These are phyloP conservation scores for Fusarium gaditjirri DNA, from an alignment of 2,329 filamentous ascomycete genomes.

Conservation along the genomic window DNA sequence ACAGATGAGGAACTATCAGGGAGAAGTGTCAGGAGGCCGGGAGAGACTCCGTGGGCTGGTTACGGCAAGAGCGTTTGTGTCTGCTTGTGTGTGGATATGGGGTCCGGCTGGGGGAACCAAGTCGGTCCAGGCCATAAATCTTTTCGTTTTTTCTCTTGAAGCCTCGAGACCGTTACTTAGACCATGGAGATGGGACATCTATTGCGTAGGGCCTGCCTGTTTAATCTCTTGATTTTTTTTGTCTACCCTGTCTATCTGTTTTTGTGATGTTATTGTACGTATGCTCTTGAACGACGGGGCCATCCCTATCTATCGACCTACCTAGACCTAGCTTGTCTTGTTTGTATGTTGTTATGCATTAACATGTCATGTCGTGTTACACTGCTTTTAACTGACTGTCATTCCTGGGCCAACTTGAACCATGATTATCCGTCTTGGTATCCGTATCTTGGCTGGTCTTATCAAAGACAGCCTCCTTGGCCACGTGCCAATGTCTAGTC, in stretches of 20 bases:
- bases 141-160: slow-evolving; percentile 58
- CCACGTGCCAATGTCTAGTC: slow-evolving; percentile 34
- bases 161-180: slow-evolving; percentile 50
- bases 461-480: slow-evolving; percentile 7
- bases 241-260: slow-evolving; percentile 9
- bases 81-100: slow-evolving; percentile 43
- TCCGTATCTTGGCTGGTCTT: slow-evolving; percentile 10
- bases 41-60: slow-evolving; percentile 36
- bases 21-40: slow-evolving; percentile 34
- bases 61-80: slow-evolving; percentile 38
- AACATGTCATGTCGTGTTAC: neutral
- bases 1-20: slow-evolving; percentile 45
- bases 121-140: slow-evolving; percentile 58
- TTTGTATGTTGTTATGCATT: neutral
- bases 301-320: neutral
- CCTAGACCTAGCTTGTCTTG: neutral
- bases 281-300: neutral
- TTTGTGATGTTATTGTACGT: slow-evolving; percentile 5
- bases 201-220: slow-evolving; percentile 48
- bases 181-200: slow-evolving; percentile 52
- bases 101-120: slow-evolving; percentile 38
- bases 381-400: neutral
- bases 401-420: neutral
- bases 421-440: slow-evolving; percentile 3
- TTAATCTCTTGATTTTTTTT: slow-evolving; percentile 47